phyloP scores from a whole-genome alignment of 495 filamentous ascomycete species.

The Beverwykella pulmonaria region DNA sequence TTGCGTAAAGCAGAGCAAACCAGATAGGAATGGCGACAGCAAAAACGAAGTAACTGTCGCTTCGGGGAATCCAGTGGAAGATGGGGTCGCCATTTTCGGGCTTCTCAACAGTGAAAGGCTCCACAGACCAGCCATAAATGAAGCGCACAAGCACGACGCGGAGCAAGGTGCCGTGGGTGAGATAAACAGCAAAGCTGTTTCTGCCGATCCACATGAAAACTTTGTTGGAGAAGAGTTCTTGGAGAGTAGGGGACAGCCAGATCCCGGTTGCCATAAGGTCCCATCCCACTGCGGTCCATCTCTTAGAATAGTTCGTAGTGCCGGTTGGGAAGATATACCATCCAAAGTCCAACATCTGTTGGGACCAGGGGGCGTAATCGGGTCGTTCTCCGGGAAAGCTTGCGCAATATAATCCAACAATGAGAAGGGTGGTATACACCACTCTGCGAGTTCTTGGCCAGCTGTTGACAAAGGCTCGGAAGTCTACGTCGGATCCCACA shows the following conservation, averaged over 20 bases:
- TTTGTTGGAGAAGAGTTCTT: constrained; percentile 58
- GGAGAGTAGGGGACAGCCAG: constrained; percentile 60
- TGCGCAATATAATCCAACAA: constrained; percentile 58
- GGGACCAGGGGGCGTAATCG: constrained; percentile 62
- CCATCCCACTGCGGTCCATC: constrained; percentile 61
- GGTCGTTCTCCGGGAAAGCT: constrained; percentile 64
- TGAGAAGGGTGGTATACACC: constrained; percentile 51
- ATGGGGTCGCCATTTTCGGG: constrained; percentile 51
- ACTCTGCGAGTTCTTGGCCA: constrained; percentile 46
- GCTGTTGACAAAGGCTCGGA: constrained; percentile 54
- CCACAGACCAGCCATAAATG: constrained; percentile 61
- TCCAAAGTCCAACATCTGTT: constrained; percentile 50
- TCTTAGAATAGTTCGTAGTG: constrained; percentile 52
- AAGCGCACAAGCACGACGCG: constrained; percentile 66
- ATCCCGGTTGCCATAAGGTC: constrained; percentile 61
- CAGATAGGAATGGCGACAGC: constrained; percentile 58
- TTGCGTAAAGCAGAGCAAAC: constrained; percentile 60
- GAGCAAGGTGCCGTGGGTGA: constrained; percentile 66
- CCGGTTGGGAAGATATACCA: constrained; percentile 60
- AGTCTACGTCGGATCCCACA: constrained; percentile 56
- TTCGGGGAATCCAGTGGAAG: constrained; percentile 23
- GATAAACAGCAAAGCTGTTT: constrained; percentile 69
- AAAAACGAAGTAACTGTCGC: constrained; percentile 33
- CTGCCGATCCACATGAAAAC: constrained; percentile 67
- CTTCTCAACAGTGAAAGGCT: constrained; percentile 52